These are phyloP conservation scores for Chaetomium cochliodes DNA, from an alignment of 495 filamentous ascomycete species.

Conservation along the genomic window DNA sequence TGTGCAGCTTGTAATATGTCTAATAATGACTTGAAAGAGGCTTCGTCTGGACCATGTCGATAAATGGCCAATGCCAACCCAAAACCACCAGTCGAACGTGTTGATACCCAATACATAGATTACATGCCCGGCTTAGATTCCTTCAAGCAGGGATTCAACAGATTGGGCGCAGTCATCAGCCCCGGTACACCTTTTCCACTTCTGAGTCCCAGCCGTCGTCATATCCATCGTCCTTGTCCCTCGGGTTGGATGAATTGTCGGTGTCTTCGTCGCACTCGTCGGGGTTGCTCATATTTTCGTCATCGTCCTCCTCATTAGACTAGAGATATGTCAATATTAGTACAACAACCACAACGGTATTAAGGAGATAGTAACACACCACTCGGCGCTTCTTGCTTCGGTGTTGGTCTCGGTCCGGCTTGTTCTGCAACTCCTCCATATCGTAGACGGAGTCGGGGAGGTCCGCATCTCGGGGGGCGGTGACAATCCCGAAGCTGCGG, in stretches of 20 bases:
- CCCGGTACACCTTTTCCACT: not conserved
- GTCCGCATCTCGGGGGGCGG: conserved; percentile 38
- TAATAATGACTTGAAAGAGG: no score
- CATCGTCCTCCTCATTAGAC: not conserved
- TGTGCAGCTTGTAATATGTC: no score
- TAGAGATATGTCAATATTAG: not conserved
- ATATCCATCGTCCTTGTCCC: not conserved
- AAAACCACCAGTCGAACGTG: no score
- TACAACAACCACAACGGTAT: not conserved
- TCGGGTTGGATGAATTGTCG: not conserved
- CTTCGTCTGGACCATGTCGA: no score
- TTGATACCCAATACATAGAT: no score
- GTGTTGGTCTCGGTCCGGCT: not conserved
- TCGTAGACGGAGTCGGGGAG: conserved; percentile 41
- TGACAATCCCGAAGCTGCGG: conserved; percentile 45
- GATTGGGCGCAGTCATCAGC: not conserved
- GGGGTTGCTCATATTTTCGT: not conserved
- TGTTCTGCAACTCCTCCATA: conserved; percentile 39
- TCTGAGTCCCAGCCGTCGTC: conserved; percentile 2
- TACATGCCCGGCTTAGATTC: no score
- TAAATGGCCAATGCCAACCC: no score
- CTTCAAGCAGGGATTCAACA: no score
- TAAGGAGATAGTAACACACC: not conserved
- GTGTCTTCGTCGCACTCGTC: not conserved
- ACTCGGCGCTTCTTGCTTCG: conserved; percentile 14